Base-by-base conservation (phyloP, 1,284 basidiomycete species). In the Ceratorhiza oryzae-sativae region DNA sequence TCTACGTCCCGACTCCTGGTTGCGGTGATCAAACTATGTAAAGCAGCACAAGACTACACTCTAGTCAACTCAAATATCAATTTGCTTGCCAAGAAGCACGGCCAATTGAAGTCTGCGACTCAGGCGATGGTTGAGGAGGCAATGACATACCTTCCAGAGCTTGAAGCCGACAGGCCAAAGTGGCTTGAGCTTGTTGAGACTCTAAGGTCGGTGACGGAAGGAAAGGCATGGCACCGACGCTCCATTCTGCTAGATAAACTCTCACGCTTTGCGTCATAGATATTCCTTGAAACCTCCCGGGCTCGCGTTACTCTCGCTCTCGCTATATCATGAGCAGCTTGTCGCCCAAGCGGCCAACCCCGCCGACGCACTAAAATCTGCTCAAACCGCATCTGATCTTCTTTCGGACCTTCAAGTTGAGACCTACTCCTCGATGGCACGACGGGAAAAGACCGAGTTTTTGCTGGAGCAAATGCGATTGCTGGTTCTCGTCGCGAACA, bases 361-460 rank as follows among this genome's bases (percentile, higher is more conserved):
- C 45, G 76, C 86, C 3, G 80, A 86, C 10, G 78, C 84, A 5
- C 77, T 83, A 51, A 83, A 93, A 76, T 87, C 90, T 67, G 81
- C 94, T 46, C 88, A 91, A 76, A 90, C 88, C 0, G 93, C 94
- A 0, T 96, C 94, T 0, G 95, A 97, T 75, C 83, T 98, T 36
- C 86, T 99, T 74, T 92, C 92, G 63, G 97, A 99, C 71, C 88
- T 99, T 0, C 95, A 98, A 82, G 96, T 99, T 53, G 97, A 99
- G 83, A 99, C 97, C 1, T 99, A 98, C 79, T 97, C 95, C 27
- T 95, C 93, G 13, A 98, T 99, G 97, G 94, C 98, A 76, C 89
- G 96, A 75, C 84, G 93, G 77, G 97, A 99, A 82, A 99, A 99
- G 86, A 97, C 94, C 10, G 95, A 98, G 79, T 98, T 99, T 79